Evolutionary conservation across 1,284 basidiomycete genomes (phyloP), one percentile per base, ranked within the genome.

Genomic region (Naganishia albida): DNA sequence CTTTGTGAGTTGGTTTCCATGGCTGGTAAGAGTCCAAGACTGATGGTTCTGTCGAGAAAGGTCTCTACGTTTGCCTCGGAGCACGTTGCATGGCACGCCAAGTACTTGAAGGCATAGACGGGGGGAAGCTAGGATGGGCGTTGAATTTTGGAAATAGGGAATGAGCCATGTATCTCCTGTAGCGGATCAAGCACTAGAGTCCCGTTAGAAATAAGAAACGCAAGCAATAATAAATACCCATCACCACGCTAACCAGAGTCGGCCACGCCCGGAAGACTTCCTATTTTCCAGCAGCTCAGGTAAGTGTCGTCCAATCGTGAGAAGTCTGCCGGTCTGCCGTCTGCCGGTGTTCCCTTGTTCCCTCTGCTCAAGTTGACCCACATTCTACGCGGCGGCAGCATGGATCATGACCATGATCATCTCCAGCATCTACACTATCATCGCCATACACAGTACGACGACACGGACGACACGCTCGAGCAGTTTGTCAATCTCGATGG

Each of bases 51-150:
- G 6, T 46, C 64, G 74, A 70, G 74, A 51, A 73, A 87, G 83
- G 85, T 89, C 72, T 87, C 86, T 28, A 88, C 86, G 0, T 90
- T 88, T 72, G 85, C 82, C 1, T 79, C 83, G n/a, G 81, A 80
- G 60, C 82, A 83, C 70, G 72, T 83, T 67, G 75, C 70, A 49
- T 83, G 73, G 74, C 82, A 83, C 66, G 80, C 82, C 25, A 77
- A 80, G 71, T 71, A 74, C 73, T 74, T 83, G 64, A 81, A 81
- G 66, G 75, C 77, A 3, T 79, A 52, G 40, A 44, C 54, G 26
- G 1, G 18, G 44, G 12, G 13, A 26, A 1, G 30, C 34, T 10
- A 10, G 34, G 10, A 34, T 34, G 6, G 6, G 34, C 34, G n/a
- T n/a, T n/a, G n/a, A n/a, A n/a, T n/a, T n/a, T n/a, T n/a, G n/a